A percentile compares a stretch with the other conserved stretches of the same genome.
Conservation (phyloP, 495 filamentous ascomycete genomes). For the Penicillium macrosclerotiorum region DNA sequence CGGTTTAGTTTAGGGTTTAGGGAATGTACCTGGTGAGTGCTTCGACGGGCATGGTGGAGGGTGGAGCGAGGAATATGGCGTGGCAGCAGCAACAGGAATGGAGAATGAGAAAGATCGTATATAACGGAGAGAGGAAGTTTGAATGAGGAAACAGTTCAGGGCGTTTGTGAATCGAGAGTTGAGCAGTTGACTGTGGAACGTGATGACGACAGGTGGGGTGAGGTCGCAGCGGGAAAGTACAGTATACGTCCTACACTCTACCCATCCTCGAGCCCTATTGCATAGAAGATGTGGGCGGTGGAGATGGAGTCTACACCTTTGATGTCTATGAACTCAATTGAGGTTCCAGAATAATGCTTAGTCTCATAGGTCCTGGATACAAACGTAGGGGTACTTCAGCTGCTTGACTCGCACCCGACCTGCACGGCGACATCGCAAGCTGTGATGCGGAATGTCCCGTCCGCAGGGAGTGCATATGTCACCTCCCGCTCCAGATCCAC, state of each 20-base stretch:
- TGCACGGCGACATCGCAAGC: constrained; percentile 1
- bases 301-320: no score
- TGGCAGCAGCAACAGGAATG: no score
- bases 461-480: constrained; percentile 2
- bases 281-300: no score
- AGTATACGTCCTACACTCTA: no score
- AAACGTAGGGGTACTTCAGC: no score
- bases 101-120: not conserved
- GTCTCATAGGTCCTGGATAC: no score
- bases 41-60: not conserved
- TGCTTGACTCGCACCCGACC: constrained; percentile 1
- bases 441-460: constrained; percentile 5
- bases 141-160: not conserved
- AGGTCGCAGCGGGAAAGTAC: not conserved
- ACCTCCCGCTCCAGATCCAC: constrained; percentile 3
- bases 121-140: not conserved
- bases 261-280: no score
- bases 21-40: not conserved
- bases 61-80: not conserved
- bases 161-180: not conserved
- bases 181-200: not conserved
- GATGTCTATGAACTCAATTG: no score
- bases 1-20: not conserved
- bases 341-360: no score
- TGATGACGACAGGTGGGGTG: constrained; percentile 1